Evolutionary conservation across 2,329 filamentous ascomycete genomes (phyloP), one percentile per base, ranked within the genome.

Genomic region (Cladophialophora carrionii): DNA sequence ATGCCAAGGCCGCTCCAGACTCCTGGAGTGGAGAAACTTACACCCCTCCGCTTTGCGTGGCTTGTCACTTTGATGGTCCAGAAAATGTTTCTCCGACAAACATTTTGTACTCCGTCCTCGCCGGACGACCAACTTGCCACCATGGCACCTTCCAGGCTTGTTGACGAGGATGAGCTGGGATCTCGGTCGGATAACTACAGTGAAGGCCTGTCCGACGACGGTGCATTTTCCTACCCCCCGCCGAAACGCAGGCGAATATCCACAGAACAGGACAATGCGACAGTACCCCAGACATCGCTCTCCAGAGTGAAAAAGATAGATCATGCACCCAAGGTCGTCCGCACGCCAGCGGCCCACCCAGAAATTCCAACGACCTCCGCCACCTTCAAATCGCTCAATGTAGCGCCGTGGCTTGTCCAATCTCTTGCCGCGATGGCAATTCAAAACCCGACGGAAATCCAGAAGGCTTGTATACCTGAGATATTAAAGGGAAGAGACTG

Each of bases 401-500:
- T 96, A 52, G 85, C 87, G 43, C 91, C 91, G 76, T 99, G 95
- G 95, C 87, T 99, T 3, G 88, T 96, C 1, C 86, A 88, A 66
- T 94, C 94, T 0, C 82, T 99, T 32, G 78, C 82, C 22, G 82
- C 84, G 31, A 87, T 91, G 85, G 91, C 92, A 32, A 97, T 99
- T 75, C 90, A 87, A 74, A 84, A 89, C 63, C 95, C 95, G 0
- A 99, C 95, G 0, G 89, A 90, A 17, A 98, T 99, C 81, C 95
- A 99, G 73, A 91, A 90, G 73, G 89, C 88, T 59, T 96, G 91
- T 75, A 98, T 99, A 73, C 93, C 94, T 1, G 90, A 95, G 75
- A 97, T 98, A 65, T 77, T 99, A 37, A 89, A 91, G 72, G 95
- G 95, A 5, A 85, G 90, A 72, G 93, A 99, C 78, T 97, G 92